phyloP scores from a whole-genome alignment of 768 basidiomycete species.

The Calocera viscosa region DNA sequence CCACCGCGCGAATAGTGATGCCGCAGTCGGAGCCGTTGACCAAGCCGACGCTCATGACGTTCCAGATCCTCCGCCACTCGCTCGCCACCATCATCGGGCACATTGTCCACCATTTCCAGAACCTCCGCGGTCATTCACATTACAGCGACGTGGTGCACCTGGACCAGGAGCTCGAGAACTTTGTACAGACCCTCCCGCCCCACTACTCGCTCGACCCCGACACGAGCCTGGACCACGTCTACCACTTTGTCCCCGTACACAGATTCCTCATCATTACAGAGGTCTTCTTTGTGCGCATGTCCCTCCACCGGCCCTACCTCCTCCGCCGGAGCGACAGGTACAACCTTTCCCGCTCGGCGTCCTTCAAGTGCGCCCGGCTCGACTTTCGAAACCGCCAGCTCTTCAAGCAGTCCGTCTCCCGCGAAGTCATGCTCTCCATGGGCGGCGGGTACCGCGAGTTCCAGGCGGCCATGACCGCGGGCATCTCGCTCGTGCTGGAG shows the following conservation, averaged over 20 bases:
- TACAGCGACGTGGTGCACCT: slow-evolving; percentile 72
- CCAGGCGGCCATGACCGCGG: slow-evolving; percentile 79
- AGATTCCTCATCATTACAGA: slow-evolving; percentile 84
- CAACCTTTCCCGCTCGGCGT: slow-evolving; percentile 65
- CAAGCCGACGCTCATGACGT: slow-evolving; percentile 72
- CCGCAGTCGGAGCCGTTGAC: slow-evolving; percentile 28
- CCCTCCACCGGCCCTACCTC: slow-evolving; percentile 78
- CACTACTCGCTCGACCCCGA: slow-evolving; percentile 68
- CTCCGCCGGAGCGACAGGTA: slow-evolving; percentile 73
- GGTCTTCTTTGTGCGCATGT: slow-evolving; percentile 72
- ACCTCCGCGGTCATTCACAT: slow-evolving; percentile 60
- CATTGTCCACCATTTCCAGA: slow-evolving; percentile 88
- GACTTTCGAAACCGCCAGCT: slow-evolving; percentile 69
- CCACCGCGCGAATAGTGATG: slow-evolving; percentile 7
- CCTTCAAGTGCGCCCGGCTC: slow-evolving; percentile 80
- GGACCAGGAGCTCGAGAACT: slow-evolving; percentile 72
- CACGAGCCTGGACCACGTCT: slow-evolving; percentile 55
- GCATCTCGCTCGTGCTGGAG: slow-evolving; percentile 72
- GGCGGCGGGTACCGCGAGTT: slow-evolving; percentile 74
- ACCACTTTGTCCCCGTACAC: slow-evolving; percentile 61
- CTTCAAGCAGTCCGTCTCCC: slow-evolving; percentile 49
- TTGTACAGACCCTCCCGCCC: slow-evolving; percentile 63
- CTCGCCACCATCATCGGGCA: slow-evolving; percentile 76
- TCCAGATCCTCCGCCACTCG: slow-evolving; percentile 72
- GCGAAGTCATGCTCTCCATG: slow-evolving; percentile 54